A percentile compares a stretch with the other conserved stretches of the same genome.
These are phyloP conservation scores for Thermomyces lanuginosus DNA, from an alignment of 2,329 filamentous ascomycete species.

Conservation along the genomic window DNA sequence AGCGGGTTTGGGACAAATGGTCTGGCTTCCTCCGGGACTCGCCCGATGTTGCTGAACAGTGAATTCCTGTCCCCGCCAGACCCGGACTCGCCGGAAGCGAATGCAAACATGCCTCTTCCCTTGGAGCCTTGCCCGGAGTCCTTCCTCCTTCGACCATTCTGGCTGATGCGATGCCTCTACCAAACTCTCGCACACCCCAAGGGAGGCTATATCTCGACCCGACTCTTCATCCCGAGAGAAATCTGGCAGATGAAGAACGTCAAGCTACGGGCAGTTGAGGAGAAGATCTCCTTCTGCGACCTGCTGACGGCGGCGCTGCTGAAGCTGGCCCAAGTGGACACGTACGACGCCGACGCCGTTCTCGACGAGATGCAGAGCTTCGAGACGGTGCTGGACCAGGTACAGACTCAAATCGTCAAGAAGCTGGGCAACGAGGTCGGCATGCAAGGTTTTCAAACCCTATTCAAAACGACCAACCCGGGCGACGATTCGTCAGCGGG, in stretches of 20 bases:
- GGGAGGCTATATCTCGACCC: constrained; percentile 80
- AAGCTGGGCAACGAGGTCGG: constrained; percentile 91
- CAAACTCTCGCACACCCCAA: constrained; percentile 82
- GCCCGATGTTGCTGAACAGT: constrained; percentile 74
- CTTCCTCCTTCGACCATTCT: constrained; percentile 81
- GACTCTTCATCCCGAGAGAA: constrained; percentile 80
- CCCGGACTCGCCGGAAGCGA: constrained; percentile 49
- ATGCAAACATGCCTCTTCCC: constrained; percentile 51
- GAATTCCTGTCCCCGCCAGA: constrained; percentile 53
- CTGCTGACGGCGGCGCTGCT: constrained; percentile 73
- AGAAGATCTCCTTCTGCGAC: constrained; percentile 87
- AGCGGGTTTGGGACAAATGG: constrained; percentile 42
- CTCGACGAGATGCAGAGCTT: constrained; percentile 87
- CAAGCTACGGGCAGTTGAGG: constrained; percentile 78
- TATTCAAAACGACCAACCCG: constrained; percentile 51
- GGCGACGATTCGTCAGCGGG: constrained; percentile 31
- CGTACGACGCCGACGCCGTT: constrained; percentile 76
- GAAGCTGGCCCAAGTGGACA: constrained; percentile 71
- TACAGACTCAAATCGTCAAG: constrained; percentile 58
- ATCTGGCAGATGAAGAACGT: constrained; percentile 90
- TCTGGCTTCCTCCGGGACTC: constrained; percentile 49
- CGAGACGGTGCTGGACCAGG: constrained; percentile 71
- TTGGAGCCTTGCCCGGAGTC: constrained; percentile 87
- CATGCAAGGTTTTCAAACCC: constrained; percentile 50
- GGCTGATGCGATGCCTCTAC: constrained; percentile 89